Conservation (phyloP, 2,329 filamentous ascomycete species). For the Colletotrichum liriopes region DNA sequence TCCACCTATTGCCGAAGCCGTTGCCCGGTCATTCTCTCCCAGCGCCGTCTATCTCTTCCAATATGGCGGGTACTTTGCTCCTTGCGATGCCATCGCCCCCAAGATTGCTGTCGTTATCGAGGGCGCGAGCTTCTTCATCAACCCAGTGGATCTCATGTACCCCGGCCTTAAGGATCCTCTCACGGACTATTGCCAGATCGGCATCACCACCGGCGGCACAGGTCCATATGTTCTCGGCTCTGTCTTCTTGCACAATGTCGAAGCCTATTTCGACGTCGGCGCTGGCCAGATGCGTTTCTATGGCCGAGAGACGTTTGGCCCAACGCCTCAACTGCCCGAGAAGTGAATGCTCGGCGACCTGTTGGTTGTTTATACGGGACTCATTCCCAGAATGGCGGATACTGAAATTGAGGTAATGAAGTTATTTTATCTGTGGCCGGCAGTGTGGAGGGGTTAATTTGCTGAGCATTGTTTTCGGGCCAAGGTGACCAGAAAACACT, state of each 20-base stretch:
- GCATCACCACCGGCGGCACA: conserved; percentile 60
- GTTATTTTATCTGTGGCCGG: not conserved
- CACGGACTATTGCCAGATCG: conserved; percentile 65
- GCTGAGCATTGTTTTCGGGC: not conserved
- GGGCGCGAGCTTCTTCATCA: conserved; percentile 62
- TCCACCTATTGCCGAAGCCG: conserved; percentile 64
- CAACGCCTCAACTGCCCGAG: conserved; percentile 33
- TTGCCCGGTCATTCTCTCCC: conserved; percentile 64
- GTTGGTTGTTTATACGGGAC: not conserved
- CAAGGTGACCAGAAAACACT: conserved; percentile 7
- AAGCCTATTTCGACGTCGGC: conserved; percentile 65
- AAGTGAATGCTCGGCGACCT: not conserved
- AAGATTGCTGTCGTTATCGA: conserved; percentile 62
- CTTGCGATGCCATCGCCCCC: conserved; percentile 64
- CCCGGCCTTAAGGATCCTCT: conserved; percentile 59
- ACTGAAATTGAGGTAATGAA: not conserved
- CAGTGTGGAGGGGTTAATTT: conserved; percentile 9
- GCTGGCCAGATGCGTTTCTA: conserved; percentile 64
- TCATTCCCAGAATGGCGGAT: not conserved
- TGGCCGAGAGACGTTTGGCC: conserved; percentile 40
- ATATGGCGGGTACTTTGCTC: conserved; percentile 65
- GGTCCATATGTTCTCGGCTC: conserved; percentile 67
- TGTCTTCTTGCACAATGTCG: conserved; percentile 66
- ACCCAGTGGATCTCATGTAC: conserved; percentile 64
- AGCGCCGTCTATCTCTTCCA: conserved; percentile 62